Evolutionary conservation across 177 flowering plant species (phyloP).

Genomic region (Telopea speciosissima): DNA sequence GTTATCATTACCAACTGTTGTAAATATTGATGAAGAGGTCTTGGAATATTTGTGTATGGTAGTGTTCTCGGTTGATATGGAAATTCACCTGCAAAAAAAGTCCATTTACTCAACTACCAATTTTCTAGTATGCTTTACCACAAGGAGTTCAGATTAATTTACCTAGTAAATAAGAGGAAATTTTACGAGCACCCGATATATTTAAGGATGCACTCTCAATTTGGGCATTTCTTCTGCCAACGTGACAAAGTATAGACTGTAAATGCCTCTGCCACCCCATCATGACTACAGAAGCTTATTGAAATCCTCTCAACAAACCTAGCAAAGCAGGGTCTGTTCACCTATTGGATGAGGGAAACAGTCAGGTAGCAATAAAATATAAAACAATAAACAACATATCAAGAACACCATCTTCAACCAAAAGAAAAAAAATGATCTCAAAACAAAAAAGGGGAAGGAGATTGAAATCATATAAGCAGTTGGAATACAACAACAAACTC

Average conservation of each 20-base stretch:
- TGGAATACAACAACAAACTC: too few species aligned
- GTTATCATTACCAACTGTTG: slow-evolving; percentile 42
- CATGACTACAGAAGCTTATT: slow-evolving; percentile 22
- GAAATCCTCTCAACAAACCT: too few species aligned
- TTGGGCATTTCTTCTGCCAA: slow-evolving; percentile 37
- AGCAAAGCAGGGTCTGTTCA: too few species aligned
- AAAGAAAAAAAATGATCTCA: too few species aligned
- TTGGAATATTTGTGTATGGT: slow-evolving; percentile 26
- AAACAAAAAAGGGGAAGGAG: too few species aligned
- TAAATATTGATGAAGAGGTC: slow-evolving; percentile 36
- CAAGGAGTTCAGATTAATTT: background rate
- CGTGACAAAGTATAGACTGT: slow-evolving; percentile 32
- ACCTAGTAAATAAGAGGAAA: slow-evolving; percentile 32
- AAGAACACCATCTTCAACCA: too few species aligned
- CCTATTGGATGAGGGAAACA: too few species aligned
- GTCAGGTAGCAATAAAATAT: too few species aligned
- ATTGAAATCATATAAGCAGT: too few species aligned
- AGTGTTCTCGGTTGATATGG: slow-evolving; percentile 22
- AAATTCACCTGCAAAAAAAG: slow-evolving; percentile 30
- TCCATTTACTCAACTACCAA: slow-evolving; percentile 1
- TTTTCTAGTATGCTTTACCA: background rate
- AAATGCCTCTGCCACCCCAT: slow-evolving; percentile 58
- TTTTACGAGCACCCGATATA: slow-evolving; percentile 16
- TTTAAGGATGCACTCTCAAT: slow-evolving; percentile 20
- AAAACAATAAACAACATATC: too few species aligned